Evolutionary conservation across 169 alveolate genomes (phyloP), one percentile per base, ranked within the genome.

Genomic region (Babesia bigemina): DNA sequence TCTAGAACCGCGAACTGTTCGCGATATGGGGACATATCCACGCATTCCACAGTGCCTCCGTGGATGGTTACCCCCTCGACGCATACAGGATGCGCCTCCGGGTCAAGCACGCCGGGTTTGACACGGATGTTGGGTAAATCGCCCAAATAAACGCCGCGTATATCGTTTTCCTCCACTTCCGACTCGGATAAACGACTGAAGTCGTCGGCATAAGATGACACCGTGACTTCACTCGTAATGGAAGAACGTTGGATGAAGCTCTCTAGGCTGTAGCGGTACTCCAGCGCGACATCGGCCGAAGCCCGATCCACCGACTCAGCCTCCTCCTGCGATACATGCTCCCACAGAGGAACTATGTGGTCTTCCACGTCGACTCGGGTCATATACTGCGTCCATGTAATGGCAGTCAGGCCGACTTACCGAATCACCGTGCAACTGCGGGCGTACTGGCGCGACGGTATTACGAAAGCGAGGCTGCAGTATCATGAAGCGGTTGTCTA

Each of bases 331-430:
- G 56, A 28, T n/a, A 14, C 74, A 16, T 59, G 53, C 53, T 77
- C 79, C 86, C 86, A 77, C 22, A 77, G 12, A 12, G 86, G 86
- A 44, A 60, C 61, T 21, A 77, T 77, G 47, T 77, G 86, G 53
- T 77, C 86, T 22, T 77, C 79, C 13, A 77, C 74, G 12, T 77
- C 66, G 13, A 77, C 78, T 6, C 78, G 78, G 24, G 72, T 29
- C 86, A 77, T 77, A 49, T 77, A 77, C 86, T 77, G 71, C 0
- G 42, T 13, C 22, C 16, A 12, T 70, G 52, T 58, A 53, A 42
- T 0, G 29, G n/a, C 44, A 16, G 4, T 36, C 39, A 21, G 10
- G n/a, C 39, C 26, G 29, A 67, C 81, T 2, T 66, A 77, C 86
- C 56, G 73, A 42, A 45, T 77, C 86, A 22, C 57, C 24, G 52